Evolutionary conservation across 257 asterid genomes (phyloP).

Genomic region (Leptodermis oblonga): DNA sequence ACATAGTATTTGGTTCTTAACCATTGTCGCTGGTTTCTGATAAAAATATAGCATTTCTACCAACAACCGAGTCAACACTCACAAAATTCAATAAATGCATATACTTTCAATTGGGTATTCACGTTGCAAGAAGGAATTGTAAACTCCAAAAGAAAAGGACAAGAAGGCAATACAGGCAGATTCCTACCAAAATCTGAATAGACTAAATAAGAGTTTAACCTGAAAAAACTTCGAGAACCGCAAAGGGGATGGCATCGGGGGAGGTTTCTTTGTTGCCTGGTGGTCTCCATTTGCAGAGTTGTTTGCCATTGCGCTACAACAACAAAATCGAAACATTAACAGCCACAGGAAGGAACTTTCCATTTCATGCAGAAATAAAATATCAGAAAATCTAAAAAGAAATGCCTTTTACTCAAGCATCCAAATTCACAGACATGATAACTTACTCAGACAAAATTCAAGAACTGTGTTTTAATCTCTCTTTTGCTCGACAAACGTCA

Average conservation of each 20-base stretch:
- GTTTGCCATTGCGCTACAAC: slow-evolving; percentile 26
- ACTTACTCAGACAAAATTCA: not conserved
- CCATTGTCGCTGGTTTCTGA: not conserved
- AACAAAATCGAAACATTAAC: not conserved
- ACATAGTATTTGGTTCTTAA: not conserved
- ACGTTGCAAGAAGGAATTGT: not conserved
- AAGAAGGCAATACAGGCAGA: not conserved
- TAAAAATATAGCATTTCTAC: not conserved
- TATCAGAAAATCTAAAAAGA: not conserved
- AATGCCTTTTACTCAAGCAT: not conserved
- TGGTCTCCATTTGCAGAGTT: slow-evolving; percentile 24
- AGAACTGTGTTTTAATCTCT: not conserved
- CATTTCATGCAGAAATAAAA: not conserved
- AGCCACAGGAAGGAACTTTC: not conserved
- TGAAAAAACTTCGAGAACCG: slow-evolving; percentile 31
- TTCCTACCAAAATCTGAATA: not conserved
- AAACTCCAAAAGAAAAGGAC: not conserved
- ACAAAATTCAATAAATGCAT: not conserved
- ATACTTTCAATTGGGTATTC: not conserved
- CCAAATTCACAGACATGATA: not conserved
- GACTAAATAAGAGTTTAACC: slow-evolving; percentile 2
- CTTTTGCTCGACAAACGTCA: slow-evolving; percentile 15
- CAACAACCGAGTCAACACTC: not conserved
- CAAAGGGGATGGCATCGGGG: slow-evolving; percentile 33
- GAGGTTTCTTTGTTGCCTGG: slow-evolving; percentile 27